Percentiles rank a stretch among this genome's conserved stretches.
These are phyloP conservation scores for Fusarium chuoi DNA, from an alignment of 2,329 filamentous ascomycete species.

Conservation along the genomic window DNA sequence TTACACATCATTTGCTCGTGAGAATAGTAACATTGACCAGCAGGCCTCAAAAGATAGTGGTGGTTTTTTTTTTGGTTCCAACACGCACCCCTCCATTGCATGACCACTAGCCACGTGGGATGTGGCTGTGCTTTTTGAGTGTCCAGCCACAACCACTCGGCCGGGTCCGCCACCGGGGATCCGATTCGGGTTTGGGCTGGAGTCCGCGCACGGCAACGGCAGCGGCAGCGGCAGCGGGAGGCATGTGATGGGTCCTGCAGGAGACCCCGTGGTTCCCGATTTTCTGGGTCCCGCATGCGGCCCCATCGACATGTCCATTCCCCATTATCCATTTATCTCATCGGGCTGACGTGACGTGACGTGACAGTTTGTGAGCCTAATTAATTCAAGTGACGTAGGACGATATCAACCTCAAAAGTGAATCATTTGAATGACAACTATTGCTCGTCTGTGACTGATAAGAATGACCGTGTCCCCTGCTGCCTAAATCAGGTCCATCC, in stretches of 20 bases:
- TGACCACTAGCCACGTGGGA: constrained; percentile 38
- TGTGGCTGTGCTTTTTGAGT: constrained; percentile 32
- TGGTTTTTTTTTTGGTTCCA: background rate
- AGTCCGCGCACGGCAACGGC: constrained; percentile 1
- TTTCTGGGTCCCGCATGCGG: constrained; percentile 25
- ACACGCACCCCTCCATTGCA: background rate
- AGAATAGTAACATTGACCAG: constrained; percentile 1
- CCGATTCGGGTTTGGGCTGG: constrained; percentile 38
- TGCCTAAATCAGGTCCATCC: constrained; percentile 8
- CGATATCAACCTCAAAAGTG: background rate
- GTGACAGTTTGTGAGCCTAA: background rate
- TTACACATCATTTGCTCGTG: constrained; percentile 16
- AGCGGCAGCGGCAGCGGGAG: background rate
- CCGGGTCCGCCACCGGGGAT: constrained; percentile 40
- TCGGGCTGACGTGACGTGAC: background rate
- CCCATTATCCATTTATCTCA: background rate
- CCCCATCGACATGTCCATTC: background rate
- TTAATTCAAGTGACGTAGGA: constrained; percentile 9
- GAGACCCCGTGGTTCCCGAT: constrained; percentile 28
- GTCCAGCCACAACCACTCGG: constrained; percentile 33
- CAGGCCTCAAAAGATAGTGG: constrained; percentile 29
- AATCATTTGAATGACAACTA: background rate
- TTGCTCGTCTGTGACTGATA: background rate
- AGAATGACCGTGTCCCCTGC: background rate
- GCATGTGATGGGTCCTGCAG: constrained; percentile 40